Evolutionary conservation across 495 filamentous ascomycete species (phyloP).

Genomic region (Hypomontagnella submonticulosa): DNA sequence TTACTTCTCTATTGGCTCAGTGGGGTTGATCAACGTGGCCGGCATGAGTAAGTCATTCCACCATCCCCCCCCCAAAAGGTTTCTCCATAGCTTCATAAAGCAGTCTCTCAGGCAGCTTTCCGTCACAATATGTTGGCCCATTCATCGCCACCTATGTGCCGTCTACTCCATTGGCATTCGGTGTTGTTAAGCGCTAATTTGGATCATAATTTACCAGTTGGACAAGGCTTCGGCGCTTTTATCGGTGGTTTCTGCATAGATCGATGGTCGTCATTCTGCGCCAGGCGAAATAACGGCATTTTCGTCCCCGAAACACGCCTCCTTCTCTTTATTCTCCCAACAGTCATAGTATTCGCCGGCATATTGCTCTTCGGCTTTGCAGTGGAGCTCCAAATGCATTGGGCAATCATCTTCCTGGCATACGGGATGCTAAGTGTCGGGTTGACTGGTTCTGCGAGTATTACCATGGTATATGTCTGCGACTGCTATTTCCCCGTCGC

Average conservation of each 20-base stretch:
- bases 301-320: conserved; percentile 24
- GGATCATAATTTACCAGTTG: not conserved
- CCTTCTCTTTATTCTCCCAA: conserved; percentile 17
- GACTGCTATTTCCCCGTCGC: conserved; percentile 25
- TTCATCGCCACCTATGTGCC: not conserved
- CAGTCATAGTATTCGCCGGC: conserved; percentile 11
- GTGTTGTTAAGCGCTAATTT: no score
- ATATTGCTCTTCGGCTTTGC: conserved; percentile 27
- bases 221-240: conserved; percentile 12
- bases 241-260: conserved; percentile 24
- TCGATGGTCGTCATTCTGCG: conserved; percentile 12
- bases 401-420: conserved; percentile 15
- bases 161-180: no score
- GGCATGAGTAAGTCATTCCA: conserved; percentile 8
- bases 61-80: not conserved
- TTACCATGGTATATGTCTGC: conserved; percentile 25
- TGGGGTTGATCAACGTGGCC: conserved; percentile 22
- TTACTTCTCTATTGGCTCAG: conserved; percentile 19
- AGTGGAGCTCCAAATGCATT: conserved; percentile 14
- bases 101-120: no score
- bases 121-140: no score
- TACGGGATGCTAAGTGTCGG: conserved; percentile 25
- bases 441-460: conserved; percentile 15
- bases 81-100: not conserved
- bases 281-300: conserved; percentile 20